Percentiles rank a stretch among this genome's conserved stretches.
Evolutionary conservation across 2,329 filamentous ascomycete genomes (phyloP).

Genomic region (Fulvia fulva): DNA sequence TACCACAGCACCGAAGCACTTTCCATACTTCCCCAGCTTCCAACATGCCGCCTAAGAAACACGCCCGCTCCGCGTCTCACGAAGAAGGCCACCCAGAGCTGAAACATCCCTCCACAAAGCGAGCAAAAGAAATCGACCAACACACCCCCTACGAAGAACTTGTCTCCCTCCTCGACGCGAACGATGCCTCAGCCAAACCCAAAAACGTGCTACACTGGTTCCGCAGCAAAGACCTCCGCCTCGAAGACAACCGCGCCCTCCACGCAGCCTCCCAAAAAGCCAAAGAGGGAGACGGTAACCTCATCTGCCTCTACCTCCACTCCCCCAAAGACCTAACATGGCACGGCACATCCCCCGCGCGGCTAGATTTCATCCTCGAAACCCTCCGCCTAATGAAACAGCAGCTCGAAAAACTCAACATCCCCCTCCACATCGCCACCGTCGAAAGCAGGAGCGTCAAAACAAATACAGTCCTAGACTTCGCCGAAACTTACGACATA

Average conservation of each 20-base stretch:
- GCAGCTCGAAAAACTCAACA: conserved; percentile 45
- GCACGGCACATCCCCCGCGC: conserved; percentile 49
- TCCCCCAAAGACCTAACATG: conserved; percentile 48
- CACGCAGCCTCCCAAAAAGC: conserved; percentile 46
- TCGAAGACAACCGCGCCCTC: conserved; percentile 49
- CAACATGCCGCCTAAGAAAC: conserved; percentile 19
- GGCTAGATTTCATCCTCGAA: conserved; percentile 48
- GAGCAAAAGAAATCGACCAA: conserved; percentile 48
- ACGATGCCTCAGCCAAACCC: conserved; percentile 37
- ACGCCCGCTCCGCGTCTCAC: conserved; percentile 19
- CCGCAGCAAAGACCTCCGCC: conserved; percentile 48
- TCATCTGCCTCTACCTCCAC: conserved; percentile 47
- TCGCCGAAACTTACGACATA: conserved; percentile 43
- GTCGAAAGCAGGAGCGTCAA: conserved; percentile 43
- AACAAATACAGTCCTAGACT: conserved; percentile 40
- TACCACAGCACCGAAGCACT: not conserved
- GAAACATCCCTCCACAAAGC: conserved; percentile 46
- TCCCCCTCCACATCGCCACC: conserved; percentile 46
- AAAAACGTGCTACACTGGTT: conserved; percentile 49
- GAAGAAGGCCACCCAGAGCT: conserved; percentile 20
- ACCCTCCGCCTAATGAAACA: conserved; percentile 43
- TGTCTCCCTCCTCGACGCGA: conserved; percentile 37
- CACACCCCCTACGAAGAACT: conserved; percentile 44
- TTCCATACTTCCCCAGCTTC: not conserved
- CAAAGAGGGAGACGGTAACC: conserved; percentile 39